These are phyloP conservation scores for Diplodia seriata DNA, from an alignment of 2,329 filamentous ascomycete genomes.

Conservation along the genomic window DNA sequence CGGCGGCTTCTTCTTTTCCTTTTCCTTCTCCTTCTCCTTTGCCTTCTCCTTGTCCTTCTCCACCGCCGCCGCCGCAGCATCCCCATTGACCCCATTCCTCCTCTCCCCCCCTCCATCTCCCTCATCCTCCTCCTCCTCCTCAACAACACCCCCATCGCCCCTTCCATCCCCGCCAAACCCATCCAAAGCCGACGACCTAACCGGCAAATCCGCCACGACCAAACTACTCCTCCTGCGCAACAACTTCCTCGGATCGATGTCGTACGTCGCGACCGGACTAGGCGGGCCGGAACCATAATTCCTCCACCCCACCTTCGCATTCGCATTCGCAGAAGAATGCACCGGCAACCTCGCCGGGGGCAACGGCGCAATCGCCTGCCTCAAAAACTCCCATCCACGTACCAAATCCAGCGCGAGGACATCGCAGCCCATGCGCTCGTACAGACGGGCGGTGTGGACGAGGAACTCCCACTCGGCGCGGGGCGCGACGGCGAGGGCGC, in stretches of 20 bases:
- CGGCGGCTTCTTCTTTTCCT: slow-evolving; percentile 61
- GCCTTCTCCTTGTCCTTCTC: slow-evolving; percentile 48
- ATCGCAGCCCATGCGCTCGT: slow-evolving; percentile 92
- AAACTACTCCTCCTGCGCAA: slow-evolving; percentile 76
- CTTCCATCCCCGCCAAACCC: too few relatives aligned
- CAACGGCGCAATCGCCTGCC: slow-evolving; percentile 36
- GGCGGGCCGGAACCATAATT: slow-evolving; percentile 34
- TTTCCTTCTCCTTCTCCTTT: slow-evolving; percentile 46
- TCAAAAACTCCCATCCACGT: slow-evolving; percentile 79
- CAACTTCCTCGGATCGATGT: slow-evolving; percentile 69
- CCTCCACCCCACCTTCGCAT: background rate
- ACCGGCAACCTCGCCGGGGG: slow-evolving; percentile 32
- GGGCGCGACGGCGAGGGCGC: slow-evolving; percentile 81
- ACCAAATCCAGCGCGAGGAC: slow-evolving; percentile 85
- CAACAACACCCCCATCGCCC: slow-evolving; percentile 35
- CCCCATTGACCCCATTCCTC: slow-evolving; percentile 34
- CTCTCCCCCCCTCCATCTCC: too few relatives aligned
- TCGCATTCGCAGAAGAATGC: background rate
- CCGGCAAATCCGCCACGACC: slow-evolving; percentile 76
- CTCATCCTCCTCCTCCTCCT: slow-evolving; percentile 21
- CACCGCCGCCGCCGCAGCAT: slow-evolving; percentile 51
- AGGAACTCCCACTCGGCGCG: slow-evolving; percentile 88
- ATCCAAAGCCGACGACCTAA: slow-evolving; percentile 36
- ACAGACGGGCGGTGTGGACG: slow-evolving; percentile 81
- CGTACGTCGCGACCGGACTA: slow-evolving; percentile 41